A percentile compares a stretch with the other conserved stretches of the same genome.
These are phyloP conservation scores for Atalantia buxifolia DNA, from an alignment of 345 rosid genomes.

Conservation along the genomic window DNA sequence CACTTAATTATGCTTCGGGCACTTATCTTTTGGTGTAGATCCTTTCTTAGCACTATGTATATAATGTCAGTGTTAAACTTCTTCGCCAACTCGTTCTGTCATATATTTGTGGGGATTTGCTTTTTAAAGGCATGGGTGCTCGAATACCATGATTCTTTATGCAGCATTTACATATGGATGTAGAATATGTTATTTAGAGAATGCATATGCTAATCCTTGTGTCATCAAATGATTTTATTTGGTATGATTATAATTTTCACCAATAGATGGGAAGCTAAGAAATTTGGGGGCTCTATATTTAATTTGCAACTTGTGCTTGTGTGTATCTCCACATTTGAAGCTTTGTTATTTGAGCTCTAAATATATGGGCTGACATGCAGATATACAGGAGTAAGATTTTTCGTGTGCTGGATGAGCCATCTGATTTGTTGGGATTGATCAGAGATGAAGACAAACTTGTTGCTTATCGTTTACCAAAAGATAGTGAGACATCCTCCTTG, in stretches of 20 bases:
- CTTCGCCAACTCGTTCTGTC: background rate
- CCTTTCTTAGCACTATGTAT: background rate
- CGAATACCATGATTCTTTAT: background rate
- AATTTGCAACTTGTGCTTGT: background rate
- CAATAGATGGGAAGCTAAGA: background rate
- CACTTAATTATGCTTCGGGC: background rate
- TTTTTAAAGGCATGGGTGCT: background rate
- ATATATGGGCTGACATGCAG: slow-evolving; percentile 23
- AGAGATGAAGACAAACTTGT: slow-evolving; percentile 63
- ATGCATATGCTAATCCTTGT: background rate
- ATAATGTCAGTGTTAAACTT: background rate
- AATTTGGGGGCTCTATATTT: background rate
- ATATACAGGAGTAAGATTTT: slow-evolving; percentile 45
- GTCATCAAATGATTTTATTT: background rate
- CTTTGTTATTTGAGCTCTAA: slow-evolving; percentile 9
- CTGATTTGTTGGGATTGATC: slow-evolving; percentile 54
- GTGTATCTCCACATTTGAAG: background rate
- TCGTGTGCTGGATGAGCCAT: slow-evolving; percentile 46
- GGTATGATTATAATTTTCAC: background rate
- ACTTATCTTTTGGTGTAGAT: background rate
- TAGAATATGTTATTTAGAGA: background rate
- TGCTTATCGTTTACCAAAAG: slow-evolving; percentile 58
- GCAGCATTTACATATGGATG: background rate
- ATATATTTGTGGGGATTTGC: background rate
- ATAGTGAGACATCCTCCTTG: slow-evolving; percentile 32